A percentile compares a stretch with the other conserved stretches of the same genome.
Conservation (phyloP, 495 filamentous ascomycete genomes). For the Symbiotaphrina buchneri region DNA sequence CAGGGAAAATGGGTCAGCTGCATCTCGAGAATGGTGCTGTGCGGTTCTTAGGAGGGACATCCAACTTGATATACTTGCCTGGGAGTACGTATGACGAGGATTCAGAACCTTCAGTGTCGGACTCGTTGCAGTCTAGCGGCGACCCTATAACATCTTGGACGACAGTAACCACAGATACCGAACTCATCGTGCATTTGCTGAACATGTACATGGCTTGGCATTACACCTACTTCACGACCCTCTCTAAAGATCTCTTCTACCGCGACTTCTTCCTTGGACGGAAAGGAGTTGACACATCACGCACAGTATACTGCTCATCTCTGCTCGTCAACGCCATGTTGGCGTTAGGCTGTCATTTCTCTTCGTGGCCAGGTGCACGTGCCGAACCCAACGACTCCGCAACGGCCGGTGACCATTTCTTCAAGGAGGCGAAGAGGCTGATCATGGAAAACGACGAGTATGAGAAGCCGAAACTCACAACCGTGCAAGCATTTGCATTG, state of each 20-base stretch:
- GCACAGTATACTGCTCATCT: conserved; percentile 68
- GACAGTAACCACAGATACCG: conserved; percentile 54
- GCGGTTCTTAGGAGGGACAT: conserved; percentile 86
- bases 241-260: conserved; percentile 79
- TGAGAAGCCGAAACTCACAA: conserved; percentile 75
- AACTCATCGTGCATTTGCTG: conserved; percentile 66
- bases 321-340: conserved; percentile 89
- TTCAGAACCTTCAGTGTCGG: conserved; percentile 8
- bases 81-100: conserved; percentile 23
- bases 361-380: conserved; percentile 47
- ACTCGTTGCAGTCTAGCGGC: conserved; percentile 25
- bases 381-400: conserved; percentile 45
- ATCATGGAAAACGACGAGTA: conserved; percentile 85
- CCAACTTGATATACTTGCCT: conserved; percentile 81
- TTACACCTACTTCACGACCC: conserved; percentile 85
- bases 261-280: conserved; percentile 56
- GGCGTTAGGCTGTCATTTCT: conserved; percentile 92
- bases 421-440: conserved; percentile 78
- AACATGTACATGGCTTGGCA: conserved; percentile 99
- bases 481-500: conserved; percentile 78
- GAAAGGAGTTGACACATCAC: no score
- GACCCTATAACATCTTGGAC: conserved; percentile 72
- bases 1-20: conserved; percentile 83
- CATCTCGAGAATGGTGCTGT: conserved; percentile 72
- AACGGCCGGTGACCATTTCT: conserved; percentile 93